Percentiles rank a stretch among this genome's conserved stretches.
These are phyloP conservation scores for Paramecium bursaria DNA, from an alignment of 73 alveolate genomes.

Conservation along the genomic window DNA sequence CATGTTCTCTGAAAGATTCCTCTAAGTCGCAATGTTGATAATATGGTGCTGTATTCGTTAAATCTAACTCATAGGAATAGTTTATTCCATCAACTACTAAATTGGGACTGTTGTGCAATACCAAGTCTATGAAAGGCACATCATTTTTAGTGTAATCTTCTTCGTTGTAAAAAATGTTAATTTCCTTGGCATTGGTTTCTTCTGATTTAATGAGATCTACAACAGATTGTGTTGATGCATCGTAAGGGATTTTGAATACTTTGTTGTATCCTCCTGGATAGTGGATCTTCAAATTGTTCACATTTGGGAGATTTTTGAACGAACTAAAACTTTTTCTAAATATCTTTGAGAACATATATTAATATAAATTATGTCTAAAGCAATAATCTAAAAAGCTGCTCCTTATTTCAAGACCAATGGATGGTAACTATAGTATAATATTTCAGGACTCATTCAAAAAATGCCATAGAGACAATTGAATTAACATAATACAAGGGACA, in stretches of 20 bases:
- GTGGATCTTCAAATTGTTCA: constrained; percentile 16
- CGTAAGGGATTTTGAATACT: constrained; percentile 29
- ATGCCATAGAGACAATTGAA: constrained; percentile 81
- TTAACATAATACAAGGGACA: constrained; percentile 95
- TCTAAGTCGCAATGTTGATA: constrained; percentile 22
- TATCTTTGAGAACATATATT: no score
- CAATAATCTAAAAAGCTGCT: constrained; percentile 68
- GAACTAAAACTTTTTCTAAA: no score
- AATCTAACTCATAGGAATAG: constrained; percentile 40
- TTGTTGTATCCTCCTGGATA: constrained; percentile 49
- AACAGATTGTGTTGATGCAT: constrained; percentile 15
- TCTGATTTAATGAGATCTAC: constrained; percentile 16
- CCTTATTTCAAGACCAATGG: constrained; percentile 67
- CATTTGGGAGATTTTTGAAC: background rate
- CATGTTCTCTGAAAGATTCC: constrained; percentile 15
- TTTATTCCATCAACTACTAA: constrained; percentile 19
- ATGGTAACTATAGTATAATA: background rate
- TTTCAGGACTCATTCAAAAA: constrained; percentile 32
- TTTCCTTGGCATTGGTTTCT: background rate
- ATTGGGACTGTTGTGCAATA: constrained; percentile 17
- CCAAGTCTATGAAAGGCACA: constrained; percentile 39
- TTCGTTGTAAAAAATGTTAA: constrained; percentile 14
- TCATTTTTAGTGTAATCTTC: constrained; percentile 18
- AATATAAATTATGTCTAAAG: no score
- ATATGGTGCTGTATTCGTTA: constrained; percentile 46